A percentile compares a stretch with the other conserved stretches of the same genome.
Evolutionary conservation across 208 protist genomes (phyloP).

Genomic region (Strigomonas culicis): DNA sequence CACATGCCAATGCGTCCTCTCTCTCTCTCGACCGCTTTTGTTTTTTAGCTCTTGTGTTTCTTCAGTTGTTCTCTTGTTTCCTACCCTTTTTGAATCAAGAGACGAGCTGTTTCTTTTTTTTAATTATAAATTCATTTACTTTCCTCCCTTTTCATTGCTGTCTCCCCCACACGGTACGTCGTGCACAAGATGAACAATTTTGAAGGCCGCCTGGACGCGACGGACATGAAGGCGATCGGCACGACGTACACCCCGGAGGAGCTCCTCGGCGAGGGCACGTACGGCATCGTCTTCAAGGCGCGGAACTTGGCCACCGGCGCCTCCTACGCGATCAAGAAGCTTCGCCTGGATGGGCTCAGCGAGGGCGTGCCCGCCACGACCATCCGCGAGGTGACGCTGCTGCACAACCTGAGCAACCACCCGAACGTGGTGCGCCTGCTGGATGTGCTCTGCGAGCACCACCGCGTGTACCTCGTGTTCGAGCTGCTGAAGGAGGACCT

Average conservation of each 20-base stretch:
- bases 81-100: too few species aligned
- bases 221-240: conserved; percentile 47
- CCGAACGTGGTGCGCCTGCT: conserved; percentile 91
- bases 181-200: conserved; percentile 32
- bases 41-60: too few species aligned
- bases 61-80: too few species aligned
- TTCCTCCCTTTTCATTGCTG: too few species aligned
- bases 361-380: conserved; percentile 91
- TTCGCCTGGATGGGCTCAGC: conserved; percentile 59
- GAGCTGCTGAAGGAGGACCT: conserved; percentile 96
- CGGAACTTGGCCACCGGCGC: conserved; percentile 57
- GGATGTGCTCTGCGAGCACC: conserved; percentile 95
- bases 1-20: too few species aligned
- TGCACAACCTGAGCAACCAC: conserved; percentile 88
- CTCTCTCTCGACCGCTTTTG: too few species aligned
- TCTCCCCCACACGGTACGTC: too few species aligned
- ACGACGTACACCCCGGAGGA: conserved; percentile 50
- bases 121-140: too few species aligned
- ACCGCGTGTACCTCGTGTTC: conserved; percentile 96
- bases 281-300: conserved; percentile 92
- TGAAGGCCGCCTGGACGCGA: conserved; percentile 37
- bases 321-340: conserved; percentile 75
- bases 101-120: too few species aligned
- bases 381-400: conserved; percentile 90
- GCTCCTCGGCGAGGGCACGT: conserved; percentile 94